phyloP scores from a whole-genome alignment of 2,329 filamentous ascomycete genomes.

The Emericellopsis cladophorae region DNA sequence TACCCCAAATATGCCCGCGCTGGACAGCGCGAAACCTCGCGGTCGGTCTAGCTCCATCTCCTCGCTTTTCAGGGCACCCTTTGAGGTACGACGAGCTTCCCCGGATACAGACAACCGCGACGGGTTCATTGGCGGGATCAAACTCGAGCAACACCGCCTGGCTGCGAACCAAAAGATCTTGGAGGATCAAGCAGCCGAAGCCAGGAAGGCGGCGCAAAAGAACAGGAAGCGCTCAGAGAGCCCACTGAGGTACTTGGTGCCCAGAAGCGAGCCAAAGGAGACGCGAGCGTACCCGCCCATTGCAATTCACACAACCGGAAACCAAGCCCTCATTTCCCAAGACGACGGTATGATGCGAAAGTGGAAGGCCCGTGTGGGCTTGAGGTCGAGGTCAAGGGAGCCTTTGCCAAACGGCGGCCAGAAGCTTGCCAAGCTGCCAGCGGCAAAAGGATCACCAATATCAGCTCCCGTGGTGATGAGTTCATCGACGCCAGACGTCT shows the following conservation, averaged over 20 bases:
- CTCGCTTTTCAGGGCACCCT: conserved; percentile 19
- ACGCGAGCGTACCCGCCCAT: conserved; percentile 22
- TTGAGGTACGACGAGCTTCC: conserved; percentile 19
- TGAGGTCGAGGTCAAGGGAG: conserved; percentile 5
- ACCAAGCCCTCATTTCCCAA: conserved; percentile 12
- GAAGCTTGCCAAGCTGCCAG: neutral
- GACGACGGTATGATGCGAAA: conserved; percentile 19
- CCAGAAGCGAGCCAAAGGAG: conserved; percentile 9
- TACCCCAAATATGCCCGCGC: neutral
- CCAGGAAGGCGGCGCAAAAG: conserved; percentile 16
- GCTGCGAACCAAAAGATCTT: conserved; percentile 15
- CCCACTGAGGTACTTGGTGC: conserved; percentile 10
- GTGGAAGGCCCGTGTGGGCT: conserved; percentile 15
- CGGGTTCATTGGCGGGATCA: conserved; percentile 27
- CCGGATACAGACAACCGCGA: conserved; percentile 11
- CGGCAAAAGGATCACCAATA: neutral
- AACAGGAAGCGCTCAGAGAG: conserved; percentile 12
- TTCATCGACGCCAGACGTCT: no score
- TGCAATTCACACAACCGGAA: conserved; percentile 16
- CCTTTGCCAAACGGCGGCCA: neutral
- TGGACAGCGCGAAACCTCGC: neutral
- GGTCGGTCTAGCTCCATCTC: conserved; percentile 19
- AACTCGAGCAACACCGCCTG: conserved; percentile 24
- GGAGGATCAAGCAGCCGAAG: conserved; percentile 11
- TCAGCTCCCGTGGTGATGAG: neutral